Evolutionary conservation across 164 flowering plant species (phyloP).

Genomic region (Dillenia turbinata): DNA sequence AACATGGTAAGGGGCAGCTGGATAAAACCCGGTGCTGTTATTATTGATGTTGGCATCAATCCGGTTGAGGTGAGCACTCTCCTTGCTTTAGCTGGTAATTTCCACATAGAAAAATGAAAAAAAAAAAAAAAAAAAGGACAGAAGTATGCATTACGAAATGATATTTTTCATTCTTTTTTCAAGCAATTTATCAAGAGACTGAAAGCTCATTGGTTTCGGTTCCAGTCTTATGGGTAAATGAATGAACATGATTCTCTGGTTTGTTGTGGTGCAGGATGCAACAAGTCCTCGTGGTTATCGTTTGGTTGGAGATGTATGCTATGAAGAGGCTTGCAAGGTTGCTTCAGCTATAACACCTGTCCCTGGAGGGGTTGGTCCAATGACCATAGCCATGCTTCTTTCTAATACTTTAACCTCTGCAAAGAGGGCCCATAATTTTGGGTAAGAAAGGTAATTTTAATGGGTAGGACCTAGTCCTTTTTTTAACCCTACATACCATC

Average conservation of each 20-base stretch:
- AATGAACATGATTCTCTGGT: too few relatives aligned
- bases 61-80: conserved; percentile 64
- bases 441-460: conserved; percentile 16
- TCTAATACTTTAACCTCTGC: conserved; percentile 81
- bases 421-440: conserved; percentile 53
- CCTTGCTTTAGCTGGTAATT: not conserved
- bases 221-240: too few relatives aligned
- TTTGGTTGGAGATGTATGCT: conserved; percentile 94
- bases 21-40: conserved; percentile 93
- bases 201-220: not conserved
- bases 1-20: conserved; percentile 91
- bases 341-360: conserved; percentile 98
- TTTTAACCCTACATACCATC: too few relatives aligned
- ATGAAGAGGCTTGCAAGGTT: conserved; percentile 70
- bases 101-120: not conserved
- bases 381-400: conserved; percentile 98
- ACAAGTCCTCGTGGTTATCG: conserved; percentile 66
- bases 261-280: conserved; percentile 49
- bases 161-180: not conserved
- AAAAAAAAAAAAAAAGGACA: not conserved
- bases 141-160: not conserved
- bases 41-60: conserved; percentile 95
- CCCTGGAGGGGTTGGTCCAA: conserved; percentile 98
- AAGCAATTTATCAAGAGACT: conserved; percentile 2
- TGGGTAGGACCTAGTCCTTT: not conserved